Evolutionary conservation across 495 filamentous ascomycete genomes (phyloP).

Genomic region (Hypoxylon lienhwacheense): DNA sequence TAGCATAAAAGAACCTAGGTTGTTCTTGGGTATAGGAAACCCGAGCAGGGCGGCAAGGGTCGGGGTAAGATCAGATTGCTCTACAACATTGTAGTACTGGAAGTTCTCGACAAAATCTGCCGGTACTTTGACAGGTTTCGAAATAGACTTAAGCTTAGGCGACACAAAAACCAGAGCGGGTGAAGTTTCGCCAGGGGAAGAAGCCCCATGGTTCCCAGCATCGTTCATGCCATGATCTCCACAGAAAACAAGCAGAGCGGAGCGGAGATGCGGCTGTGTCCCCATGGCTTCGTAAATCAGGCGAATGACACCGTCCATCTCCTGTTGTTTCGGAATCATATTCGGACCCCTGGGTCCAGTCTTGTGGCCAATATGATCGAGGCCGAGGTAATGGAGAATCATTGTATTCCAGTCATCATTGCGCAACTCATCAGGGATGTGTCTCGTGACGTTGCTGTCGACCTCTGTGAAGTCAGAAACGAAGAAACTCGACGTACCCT

Average conservation of each 20-base stretch:
- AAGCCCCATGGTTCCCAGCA: constrained; percentile 94
- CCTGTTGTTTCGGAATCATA: constrained; percentile 89
- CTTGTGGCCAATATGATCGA: constrained; percentile 98
- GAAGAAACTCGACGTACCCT: constrained; percentile 97
- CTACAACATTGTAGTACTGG: constrained; percentile 77
- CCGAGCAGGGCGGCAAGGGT: constrained; percentile 86
- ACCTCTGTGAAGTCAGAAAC: constrained; percentile 98
- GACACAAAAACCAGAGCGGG: constrained; percentile 90
- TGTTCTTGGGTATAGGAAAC: constrained; percentile 90
- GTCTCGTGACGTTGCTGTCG: constrained; percentile 94
- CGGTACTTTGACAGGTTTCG: constrained; percentile 48
- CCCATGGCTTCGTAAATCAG: constrained; percentile 77
- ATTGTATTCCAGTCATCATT: constrained; percentile 87
- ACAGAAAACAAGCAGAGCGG: constrained; percentile 80
- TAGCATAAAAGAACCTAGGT: constrained; percentile 82
- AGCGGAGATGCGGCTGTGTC: constrained; percentile 65
- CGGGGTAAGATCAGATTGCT: constrained; percentile 91
- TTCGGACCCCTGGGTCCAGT: constrained; percentile 85
- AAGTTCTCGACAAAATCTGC: constrained; percentile 59
- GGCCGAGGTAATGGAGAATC: constrained; percentile 91
- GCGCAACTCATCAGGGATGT: constrained; percentile 73
- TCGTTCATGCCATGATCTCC: constrained; percentile 99
- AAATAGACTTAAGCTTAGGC: constrained; percentile 70
- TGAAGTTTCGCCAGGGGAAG: constrained; percentile 88
- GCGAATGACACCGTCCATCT: constrained; percentile 87